Percentiles rank a stretch among this genome's conserved stretches.
Evolutionary conservation across 2,329 filamentous ascomycete genomes (phyloP).

Genomic region (Microdochium trichocladiopsis): DNA sequence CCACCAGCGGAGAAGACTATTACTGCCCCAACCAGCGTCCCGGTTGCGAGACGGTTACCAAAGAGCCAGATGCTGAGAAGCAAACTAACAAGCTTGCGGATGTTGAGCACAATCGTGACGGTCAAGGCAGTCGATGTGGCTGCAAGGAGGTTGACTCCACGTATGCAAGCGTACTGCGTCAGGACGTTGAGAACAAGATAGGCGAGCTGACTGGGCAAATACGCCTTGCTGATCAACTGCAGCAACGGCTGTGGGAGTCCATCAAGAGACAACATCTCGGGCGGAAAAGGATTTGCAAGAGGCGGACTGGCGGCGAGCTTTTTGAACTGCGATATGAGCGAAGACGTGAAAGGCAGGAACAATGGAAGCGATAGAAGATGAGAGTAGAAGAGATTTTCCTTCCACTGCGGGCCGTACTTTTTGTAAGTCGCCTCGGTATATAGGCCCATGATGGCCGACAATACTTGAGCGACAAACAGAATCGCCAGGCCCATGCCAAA

Average conservation of each 20-base stretch:
- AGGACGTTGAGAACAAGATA: conserved; percentile 71
- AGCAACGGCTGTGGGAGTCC: conserved; percentile 29
- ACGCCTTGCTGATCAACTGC: conserved; percentile 27
- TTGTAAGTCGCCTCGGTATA: conserved; percentile 90
- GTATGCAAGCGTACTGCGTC: conserved; percentile 92
- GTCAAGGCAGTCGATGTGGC: conserved; percentile 85
- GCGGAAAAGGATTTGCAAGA: conserved; percentile 36
- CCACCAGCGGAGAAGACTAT: conserved; percentile 90
- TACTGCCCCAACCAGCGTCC: conserved; percentile 73
- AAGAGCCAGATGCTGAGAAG: conserved; percentile 91
- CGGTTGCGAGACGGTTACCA: conserved; percentile 70
- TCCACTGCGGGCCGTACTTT: conserved; percentile 82
- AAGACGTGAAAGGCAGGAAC: conserved; percentile 65
- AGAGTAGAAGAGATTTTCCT: conserved; percentile 94
- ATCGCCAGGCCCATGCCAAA: conserved; percentile 70
- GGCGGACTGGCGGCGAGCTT: conserved; percentile 58
- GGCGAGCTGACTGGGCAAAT: conserved; percentile 61
- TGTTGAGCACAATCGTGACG: conserved; percentile 93
- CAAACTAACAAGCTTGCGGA: conserved; percentile 87
- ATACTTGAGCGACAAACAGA: conserved; percentile 78
- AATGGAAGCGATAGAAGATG: conserved; percentile 69
- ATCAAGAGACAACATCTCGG: conserved; percentile 18
- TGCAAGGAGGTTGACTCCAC: conserved; percentile 89
- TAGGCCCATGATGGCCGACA: conserved; percentile 90
- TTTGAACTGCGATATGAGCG: conserved; percentile 56